Evolutionary conservation across 2,329 filamentous ascomycete species (phyloP), one percentile per base, ranked within the genome.

Genomic region (Fusarium miscanthi): DNA sequence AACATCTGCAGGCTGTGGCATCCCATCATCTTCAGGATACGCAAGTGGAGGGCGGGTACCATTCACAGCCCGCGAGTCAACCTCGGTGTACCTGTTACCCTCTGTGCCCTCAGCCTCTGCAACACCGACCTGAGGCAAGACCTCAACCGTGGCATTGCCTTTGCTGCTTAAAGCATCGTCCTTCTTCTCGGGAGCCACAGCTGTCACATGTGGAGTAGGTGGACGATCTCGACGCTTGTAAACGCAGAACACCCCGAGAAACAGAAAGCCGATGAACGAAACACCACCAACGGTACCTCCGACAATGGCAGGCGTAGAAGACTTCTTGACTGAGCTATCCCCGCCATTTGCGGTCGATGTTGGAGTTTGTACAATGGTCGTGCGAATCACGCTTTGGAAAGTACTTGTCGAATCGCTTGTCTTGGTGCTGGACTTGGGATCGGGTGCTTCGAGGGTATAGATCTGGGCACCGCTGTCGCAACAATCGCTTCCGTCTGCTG

Each of bases 281-380:
- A 74, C 19, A 7, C 74, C 73, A 1, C 74, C 74, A 1, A 72
- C 73, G 5, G 71, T 67, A 8, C 73, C 73, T 10, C 74, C 74
- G 2, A 66, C 73, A 11, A 76, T 73, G 12, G 69, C 63, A 23
- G 74, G 68, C 0, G 57, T 42, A 0, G 67, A 59, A 0, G 64
- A 63, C 30, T 53, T 63, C 17, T 53, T 59, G 9, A 42, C 49
- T 0, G 57, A 37, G 17, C 25, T 45, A 12, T 42, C 56, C 12
- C 40, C 57, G 4, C 60, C 53, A 25, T 48, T 21, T 8, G 21
- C 35, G 10, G 42, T 42, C 10, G 58, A 7, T 3, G 38, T 49
- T 0, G 69, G 40, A 4, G 31, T 46, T 4, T 57, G 35, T 40
- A 35, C 8, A 5, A 46, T 51, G 0, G 54, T 66, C 1, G 63